Evolutionary conservation across 345 rosid species (phyloP), one percentile per base, ranked within the genome.

Genomic region (Psidium guajava): DNA sequence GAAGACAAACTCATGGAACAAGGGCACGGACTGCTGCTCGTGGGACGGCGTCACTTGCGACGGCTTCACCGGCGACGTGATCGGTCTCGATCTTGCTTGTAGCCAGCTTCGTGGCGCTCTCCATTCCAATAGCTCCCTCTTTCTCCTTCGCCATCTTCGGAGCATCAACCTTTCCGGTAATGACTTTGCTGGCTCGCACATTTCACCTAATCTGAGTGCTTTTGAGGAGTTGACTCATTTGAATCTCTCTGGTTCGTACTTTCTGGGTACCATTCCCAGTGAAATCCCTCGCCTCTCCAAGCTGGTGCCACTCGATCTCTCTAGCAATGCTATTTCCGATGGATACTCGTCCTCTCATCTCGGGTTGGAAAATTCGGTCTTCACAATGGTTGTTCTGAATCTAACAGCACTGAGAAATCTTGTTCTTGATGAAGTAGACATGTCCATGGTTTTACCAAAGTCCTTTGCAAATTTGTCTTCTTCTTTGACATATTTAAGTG

Each of bases 261-360:
- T 80, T 80, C 2, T 0, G 52, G 18, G 28, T 80, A 6, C 9
- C 1, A 0, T 80, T 8, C 5, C 82, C 5, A 16, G 1, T 14
- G 28, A 42, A 21, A 24, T 49, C 82, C 24, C 54, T 49, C 21
- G 0, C 54, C 25, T 80, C 20, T 80, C 54, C 8, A 49, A 80
- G 32, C 5, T 49, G 32, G 82, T 80, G 15, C 47, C 32, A 2
- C 82, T 80, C 27, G 54, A 80, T 80, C 82, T 80, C 54, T 80
- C 82, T 8, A 0, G 0, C 4, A 80, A 44, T 4, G n/a, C n/a
- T 8, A 22, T 55, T 55, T 10, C 1, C 6, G 1, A 2, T 6
- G 1, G 2, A 24, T 3, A 22, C 25, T 24, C 6, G 1, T 9
- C 0, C 27, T 56, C 27, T 24, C 5, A 2, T 49, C 82, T 24